Evolutionary conservation across 345 rosid genomes (phyloP), one percentile per base, ranked within the genome.

Genomic region (Gossypium bickii): DNA sequence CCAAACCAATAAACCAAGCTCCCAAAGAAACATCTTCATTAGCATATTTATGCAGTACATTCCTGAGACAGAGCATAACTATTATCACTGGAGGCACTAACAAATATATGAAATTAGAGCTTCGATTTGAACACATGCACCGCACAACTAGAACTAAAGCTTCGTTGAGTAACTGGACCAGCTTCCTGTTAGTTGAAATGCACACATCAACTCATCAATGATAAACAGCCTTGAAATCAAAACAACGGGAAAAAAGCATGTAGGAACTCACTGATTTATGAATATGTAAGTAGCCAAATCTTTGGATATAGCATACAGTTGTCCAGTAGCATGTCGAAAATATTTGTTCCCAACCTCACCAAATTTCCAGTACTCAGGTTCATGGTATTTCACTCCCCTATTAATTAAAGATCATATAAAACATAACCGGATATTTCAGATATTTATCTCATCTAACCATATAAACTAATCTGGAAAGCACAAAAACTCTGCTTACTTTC

Each of bases 291-390:
- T 80, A 13, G 93, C 97, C 78, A 94, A 83, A 79, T 92, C 95
- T 71, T 89, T 90, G 10, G 98, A 89, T 52, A 94, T 85, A n/a
- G 93, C 97, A 66, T 94, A 94, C 24, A 94, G 76, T 80, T 94
- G 97, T 53, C 98, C 98, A 0, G 97, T 86, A 18, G 98, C 98
- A 67, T 92, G 98, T 10, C 97, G 94, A 63, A 94, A 92, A 71
- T 94, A 92, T 64, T 78, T 89, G 85, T 90, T 94, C 8, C 93
- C 97, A 2, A 74, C 49, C 71, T 77, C 87, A 44, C 97, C 97
- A 57, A 94, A 94, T 83, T 92, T 94, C 97, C 97, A 94, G 76
- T 84, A 80, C 79, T 94, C 97, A 0, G 95, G 97, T 76, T 94
- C 98, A 72, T 94, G 87, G 82, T 94, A 94, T 83, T 82, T 94